These are phyloP conservation scores for Exophiala calicioides DNA, from an alignment of 2,329 filamentous ascomycete species.

Conservation along the genomic window DNA sequence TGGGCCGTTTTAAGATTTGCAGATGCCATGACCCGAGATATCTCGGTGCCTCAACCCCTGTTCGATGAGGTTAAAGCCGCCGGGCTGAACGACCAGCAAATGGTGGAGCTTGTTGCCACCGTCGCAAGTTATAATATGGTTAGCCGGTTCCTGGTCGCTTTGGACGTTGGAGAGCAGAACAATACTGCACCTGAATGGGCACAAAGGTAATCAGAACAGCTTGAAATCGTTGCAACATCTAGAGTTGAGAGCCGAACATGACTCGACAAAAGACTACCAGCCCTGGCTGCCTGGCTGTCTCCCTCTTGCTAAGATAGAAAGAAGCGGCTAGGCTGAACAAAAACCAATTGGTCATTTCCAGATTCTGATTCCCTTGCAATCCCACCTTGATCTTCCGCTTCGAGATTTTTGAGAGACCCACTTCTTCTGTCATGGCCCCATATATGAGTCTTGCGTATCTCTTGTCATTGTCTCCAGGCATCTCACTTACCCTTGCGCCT, in stretches of 20 bases:
- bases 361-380: no score
- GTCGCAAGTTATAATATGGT: constrained; percentile 88
- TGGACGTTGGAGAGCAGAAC: constrained; percentile 63
- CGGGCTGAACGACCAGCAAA: constrained; percentile 68
- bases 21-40: constrained; percentile 79
- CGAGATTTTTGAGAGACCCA: no score
- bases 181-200: constrained; percentile 30
- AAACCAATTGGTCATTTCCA: no score
- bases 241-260: no score
- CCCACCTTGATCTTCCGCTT: no score
- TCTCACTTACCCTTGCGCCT: no score
- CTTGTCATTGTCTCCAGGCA: no score
- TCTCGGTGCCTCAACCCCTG: constrained; percentile 67
- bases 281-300: constrained; percentile 3
- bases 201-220: background rate
- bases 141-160: constrained; percentile 77
- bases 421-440: no score
- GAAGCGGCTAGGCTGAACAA: no score
- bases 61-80: constrained; percentile 61
- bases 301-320: no score
- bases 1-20: constrained; percentile 71
- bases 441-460: no score
- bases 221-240: background rate
- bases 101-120: constrained; percentile 83
- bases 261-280: no score